Evolutionary conservation across 768 basidiomycete species (phyloP), one percentile per base, ranked within the genome.

Genomic region (Termitomyces sp.): DNA sequence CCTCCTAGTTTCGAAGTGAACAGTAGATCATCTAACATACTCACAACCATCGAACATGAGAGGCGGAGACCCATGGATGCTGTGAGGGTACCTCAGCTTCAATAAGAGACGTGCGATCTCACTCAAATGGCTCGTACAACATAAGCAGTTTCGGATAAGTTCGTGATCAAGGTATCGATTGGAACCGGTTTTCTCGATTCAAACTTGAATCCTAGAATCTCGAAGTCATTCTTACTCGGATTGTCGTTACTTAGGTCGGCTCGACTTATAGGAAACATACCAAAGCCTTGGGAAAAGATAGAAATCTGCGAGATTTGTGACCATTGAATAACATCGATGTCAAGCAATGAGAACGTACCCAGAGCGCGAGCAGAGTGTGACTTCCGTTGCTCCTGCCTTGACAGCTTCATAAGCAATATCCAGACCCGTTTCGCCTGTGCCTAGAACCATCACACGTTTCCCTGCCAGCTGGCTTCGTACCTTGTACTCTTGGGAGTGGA

Each of bases 351-450:
- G 16, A 55, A 21, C 69, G 43, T 58, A 76, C 77, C 82, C 81
- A 25, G 73, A 72, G 40, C 82, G 70, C 32, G 79, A 73, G 60
- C 82, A 83, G 32, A 86, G 68, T 7, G 77, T 74, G 0, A 80
- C 79, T 62, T 82, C 75, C 52, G 74, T 73, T 3, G 82, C 79
- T 2, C 76, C 76, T 0, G 79, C 78, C 60, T 84, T 78, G 7
- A 71, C 75, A 52, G 75, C 67, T 59, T 77, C 77, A 56, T 78
- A 78, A 30, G 76, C 80, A 17, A 86, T 66, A 60, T 86, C 84
- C 79, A 83, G 80, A 2, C 82, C 82, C 5, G 84, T 86, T 65
- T 86, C 84, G 2, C 84, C 84, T 10, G 77, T 79, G 0, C 84
- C 84, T 17, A 85, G 71, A 23, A 86, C 74, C 70, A 85, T 71